Base-by-base conservation (phyloP, 1,284 basidiomycete genomes). In the Irpex rosettiformis region DNA sequence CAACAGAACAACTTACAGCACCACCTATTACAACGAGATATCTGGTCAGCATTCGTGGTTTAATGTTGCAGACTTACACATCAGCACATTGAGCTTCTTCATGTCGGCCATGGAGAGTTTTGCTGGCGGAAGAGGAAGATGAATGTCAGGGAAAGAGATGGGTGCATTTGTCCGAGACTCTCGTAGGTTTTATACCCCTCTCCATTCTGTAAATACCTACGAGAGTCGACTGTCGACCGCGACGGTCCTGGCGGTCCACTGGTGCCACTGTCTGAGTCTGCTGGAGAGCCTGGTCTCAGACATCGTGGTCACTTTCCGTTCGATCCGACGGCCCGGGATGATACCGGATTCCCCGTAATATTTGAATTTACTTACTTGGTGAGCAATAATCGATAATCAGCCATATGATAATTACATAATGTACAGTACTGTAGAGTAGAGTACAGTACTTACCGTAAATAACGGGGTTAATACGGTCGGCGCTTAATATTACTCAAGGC, bases 11-110 rank as follows among this genome's bases (percentile, higher is more conserved):
- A 72, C 79, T 66, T 69, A 85, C 85, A 61, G 88, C 86, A 66
- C 87, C 88, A 69, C 88, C 87, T 88, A 43, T 37, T 11, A 37
- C 16, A 8, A 16, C 28, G 61, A 21, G 54, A 57, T 40, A 45
- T 51, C 33, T 43, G 49, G 51, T 21, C 28, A 55, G 52, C 24
- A 40, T n/a, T 29, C n/a, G 30, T 13, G 47, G n/a, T 37, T 55
- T 21, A 22, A 5, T 22, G 52, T 30, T 52, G 5, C 13, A 29
- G 33, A 62, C 64, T 63, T 71, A 89, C 88, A 91, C 89, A 91
- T 90, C 42, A 91, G 72, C n/a, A 86, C 80, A 67, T 88, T 87
- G 33, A 89, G 65, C 69, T 83, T 87, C 55, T 73, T 64, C 21
- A 73, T 61, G 47, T 59, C 67, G 28, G 73, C 66, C 79, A 82